Conservation (phyloP, 495 filamentous ascomycete genomes). For the Venustampulla echinocandica region DNA sequence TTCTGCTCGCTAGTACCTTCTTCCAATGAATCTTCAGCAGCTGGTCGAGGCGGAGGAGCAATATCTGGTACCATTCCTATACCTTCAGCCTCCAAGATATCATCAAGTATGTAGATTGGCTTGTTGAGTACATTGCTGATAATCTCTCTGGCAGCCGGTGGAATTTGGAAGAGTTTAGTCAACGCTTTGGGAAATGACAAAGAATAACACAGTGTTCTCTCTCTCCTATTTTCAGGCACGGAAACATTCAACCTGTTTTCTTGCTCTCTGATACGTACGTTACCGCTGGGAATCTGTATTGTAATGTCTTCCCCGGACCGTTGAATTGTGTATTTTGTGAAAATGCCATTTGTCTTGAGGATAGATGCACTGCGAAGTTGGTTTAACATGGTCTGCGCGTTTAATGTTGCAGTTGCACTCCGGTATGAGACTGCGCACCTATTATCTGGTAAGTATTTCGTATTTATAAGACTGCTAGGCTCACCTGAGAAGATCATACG, state of each 20-base stretch:
- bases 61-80: constrained; percentile 10
- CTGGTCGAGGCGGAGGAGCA: constrained; percentile 2
- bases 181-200: constrained; percentile 26
- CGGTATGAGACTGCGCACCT: constrained; percentile 26
- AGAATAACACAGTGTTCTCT: constrained; percentile 28
- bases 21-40: not conserved
- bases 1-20: not conserved
- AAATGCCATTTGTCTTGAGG: constrained; percentile 27
- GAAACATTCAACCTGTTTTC: constrained; percentile 26
- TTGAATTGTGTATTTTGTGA: constrained; percentile 19
- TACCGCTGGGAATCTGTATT: constrained; percentile 15
- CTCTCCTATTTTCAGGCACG: constrained; percentile 28
- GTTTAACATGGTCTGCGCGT: constrained; percentile 22
- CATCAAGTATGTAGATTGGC: constrained; percentile 14
- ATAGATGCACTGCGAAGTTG: constrained; percentile 21
- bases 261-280: constrained; percentile 28
- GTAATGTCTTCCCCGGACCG: constrained; percentile 21
- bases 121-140: constrained; percentile 10
- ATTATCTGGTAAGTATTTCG: constrained; percentile 8
- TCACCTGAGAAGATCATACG: constrained; percentile 33
- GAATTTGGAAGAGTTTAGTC: constrained; percentile 28
- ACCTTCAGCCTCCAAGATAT: constrained; percentile 11
- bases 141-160: constrained; percentile 22
- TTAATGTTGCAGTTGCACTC: constrained; percentile 24
- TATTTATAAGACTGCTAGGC: not conserved